Conservation (phyloP, 805 yeast species). For the Pichia membranifaciens region DNA sequence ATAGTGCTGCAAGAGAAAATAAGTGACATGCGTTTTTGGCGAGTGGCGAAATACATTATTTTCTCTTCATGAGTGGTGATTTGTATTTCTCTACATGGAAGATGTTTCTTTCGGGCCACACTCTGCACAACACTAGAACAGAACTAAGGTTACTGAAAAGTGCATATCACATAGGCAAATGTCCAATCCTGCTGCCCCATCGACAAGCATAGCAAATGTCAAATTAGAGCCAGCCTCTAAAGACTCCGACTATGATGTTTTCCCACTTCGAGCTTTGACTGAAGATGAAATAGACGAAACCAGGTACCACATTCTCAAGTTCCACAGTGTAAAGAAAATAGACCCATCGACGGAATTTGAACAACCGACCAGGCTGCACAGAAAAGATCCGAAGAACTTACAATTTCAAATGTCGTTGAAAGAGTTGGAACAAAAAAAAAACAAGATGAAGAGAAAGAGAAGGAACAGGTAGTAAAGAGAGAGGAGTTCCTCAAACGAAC, state of each 20-base stretch:
- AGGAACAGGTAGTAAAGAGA: slow-evolving; percentile 33
- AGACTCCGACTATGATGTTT: slow-evolving; percentile 30
- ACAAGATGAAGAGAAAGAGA: slow-evolving; percentile 40
- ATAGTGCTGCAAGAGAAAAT: too few species aligned
- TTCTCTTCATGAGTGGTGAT: not conserved
- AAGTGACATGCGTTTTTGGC: not conserved
- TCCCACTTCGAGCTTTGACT: slow-evolving; percentile 67
- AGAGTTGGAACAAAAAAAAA: slow-evolving; percentile 60
- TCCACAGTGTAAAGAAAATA: slow-evolving; percentile 66
- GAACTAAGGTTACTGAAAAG: too few species aligned
- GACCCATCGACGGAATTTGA: slow-evolving; percentile 69
- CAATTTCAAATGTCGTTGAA: slow-evolving; percentile 79
- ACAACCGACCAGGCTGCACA: slow-evolving; percentile 79
- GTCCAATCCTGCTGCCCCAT: not conserved
- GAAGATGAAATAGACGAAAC: slow-evolving; percentile 64
- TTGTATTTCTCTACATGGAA: too few species aligned
- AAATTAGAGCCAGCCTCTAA: slow-evolving; percentile 3
- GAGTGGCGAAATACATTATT: slow-evolving; percentile 1
- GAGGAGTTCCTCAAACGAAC: slow-evolving; percentile 26
- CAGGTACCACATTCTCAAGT: slow-evolving; percentile 75
- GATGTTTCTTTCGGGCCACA: too few species aligned
- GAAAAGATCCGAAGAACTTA: slow-evolving; percentile 89
- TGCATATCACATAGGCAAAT: too few species aligned
- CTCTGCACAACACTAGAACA: too few species aligned
- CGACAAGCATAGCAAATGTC: not conserved